A percentile compares a stretch with the other conserved stretches of the same genome.
Evolutionary conservation across 2,329 filamentous ascomycete genomes (phyloP).

Genomic region (Penicillium crustosum): DNA sequence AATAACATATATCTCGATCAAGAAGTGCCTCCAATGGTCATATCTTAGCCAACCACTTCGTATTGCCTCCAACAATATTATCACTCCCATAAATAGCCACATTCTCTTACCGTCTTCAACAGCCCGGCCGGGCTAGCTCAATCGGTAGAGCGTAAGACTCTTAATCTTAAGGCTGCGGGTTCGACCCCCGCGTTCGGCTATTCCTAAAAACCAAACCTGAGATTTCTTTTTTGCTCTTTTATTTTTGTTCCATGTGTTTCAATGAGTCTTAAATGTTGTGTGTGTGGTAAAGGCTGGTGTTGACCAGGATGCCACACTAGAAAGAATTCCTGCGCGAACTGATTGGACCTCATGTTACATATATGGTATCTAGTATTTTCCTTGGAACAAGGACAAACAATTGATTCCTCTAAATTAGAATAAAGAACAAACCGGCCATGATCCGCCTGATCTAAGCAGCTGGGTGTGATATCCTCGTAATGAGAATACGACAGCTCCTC

Average conservation of each 20-base stretch:
- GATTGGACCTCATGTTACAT: background rate
- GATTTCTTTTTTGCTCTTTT: constrained; percentile 16
- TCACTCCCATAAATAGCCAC: background rate
- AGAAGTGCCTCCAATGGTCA: background rate
- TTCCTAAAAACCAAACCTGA: constrained; percentile 24
- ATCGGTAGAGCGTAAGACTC: constrained; percentile 53
- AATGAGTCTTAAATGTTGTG: too few species aligned
- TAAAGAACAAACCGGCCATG: background rate
- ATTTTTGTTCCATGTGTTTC: background rate
- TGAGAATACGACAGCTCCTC: background rate
- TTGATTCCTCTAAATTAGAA: background rate
- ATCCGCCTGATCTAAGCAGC: background rate
- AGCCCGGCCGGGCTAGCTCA: constrained; percentile 50
- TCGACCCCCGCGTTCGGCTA: constrained; percentile 46
- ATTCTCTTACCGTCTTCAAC: background rate
- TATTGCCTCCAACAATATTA: background rate
- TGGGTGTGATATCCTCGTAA: background rate
- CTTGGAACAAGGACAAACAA: background rate
- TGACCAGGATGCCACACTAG: background rate
- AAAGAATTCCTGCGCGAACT: background rate
- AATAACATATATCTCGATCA: background rate
- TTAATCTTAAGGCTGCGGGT: constrained; percentile 47
- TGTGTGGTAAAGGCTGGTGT: too few species aligned
- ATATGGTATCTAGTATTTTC: background rate
- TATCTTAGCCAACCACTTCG: background rate